These are phyloP conservation scores for Coprinellus aureogranulatus DNA, from an alignment of 768 basidiomycete genomes.

Conservation along the genomic window DNA sequence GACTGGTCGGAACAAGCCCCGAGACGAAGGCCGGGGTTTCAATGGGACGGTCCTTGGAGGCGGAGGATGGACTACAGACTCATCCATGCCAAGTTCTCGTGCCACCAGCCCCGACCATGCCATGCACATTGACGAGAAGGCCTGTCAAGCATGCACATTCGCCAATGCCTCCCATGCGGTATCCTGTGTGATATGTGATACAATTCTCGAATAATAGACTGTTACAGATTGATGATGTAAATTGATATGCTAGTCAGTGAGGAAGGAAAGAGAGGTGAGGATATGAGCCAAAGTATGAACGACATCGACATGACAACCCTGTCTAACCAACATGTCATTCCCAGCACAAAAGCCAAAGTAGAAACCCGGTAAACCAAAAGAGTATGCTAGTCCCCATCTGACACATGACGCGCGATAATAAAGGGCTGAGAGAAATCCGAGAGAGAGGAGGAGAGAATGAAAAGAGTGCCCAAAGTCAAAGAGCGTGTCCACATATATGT, in stretches of 20 bases:
- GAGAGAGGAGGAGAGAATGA: constrained; percentile 2
- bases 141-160: constrained; percentile 61
- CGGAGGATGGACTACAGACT: constrained; percentile 19
- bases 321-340: constrained; percentile 15
- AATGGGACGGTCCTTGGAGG: constrained; percentile 68
- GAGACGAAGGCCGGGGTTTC: constrained; percentile 67
- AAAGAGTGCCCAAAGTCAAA: constrained; percentile 16
- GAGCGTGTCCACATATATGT: constrained; percentile 21
- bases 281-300: constrained; percentile 6
- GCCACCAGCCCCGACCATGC: constrained; percentile 18
- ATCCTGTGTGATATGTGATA: constrained; percentile 49
- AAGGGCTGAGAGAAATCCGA: not conserved
- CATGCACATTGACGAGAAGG: constrained; percentile 26
- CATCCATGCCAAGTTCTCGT: constrained; percentile 23
- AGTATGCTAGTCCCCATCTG: constrained; percentile 10
- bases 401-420: constrained; percentile 5
- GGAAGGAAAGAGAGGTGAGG: constrained; percentile 9
- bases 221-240: constrained; percentile 12
- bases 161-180: constrained; percentile 43
- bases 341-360: constrained; percentile 9
- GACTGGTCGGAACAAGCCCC: constrained; percentile 37
- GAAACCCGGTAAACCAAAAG: constrained; percentile 19
- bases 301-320: constrained; percentile 12
- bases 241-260: constrained; percentile 9
- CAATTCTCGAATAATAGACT: constrained; percentile 32